Evolutionary conservation across 805 yeast genomes (phyloP), one percentile per base, ranked within the genome.

Genomic region (Myxozyma neotropica): DNA sequence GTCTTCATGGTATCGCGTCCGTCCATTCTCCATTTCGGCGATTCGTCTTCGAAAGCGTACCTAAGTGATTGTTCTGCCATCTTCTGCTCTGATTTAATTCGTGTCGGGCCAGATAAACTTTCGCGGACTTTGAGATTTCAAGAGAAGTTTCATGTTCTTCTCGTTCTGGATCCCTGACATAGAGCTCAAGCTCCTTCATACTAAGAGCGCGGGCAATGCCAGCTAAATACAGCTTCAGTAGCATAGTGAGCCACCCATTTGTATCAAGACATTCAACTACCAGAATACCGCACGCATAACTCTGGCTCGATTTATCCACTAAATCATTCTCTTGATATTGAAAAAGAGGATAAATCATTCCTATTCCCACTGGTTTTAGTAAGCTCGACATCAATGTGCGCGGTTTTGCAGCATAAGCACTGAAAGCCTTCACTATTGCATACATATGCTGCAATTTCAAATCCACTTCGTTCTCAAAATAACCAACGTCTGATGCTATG

Each of bases 401-500:
- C 12, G 21, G 6, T 46, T 42, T 35, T 29, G 10, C 13, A 43
- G 2, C 42, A 42, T n/a, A 57, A 23, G 21, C 27, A 51, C 21
- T 57, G 60, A 26, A 50, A 51, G n/a, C 46, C 60, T 29, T 35
- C 45, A 51, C 36, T 1, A 46, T 44, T 29, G 17, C 23, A 44
- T 57, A 57, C 19, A 47, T 33, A n/a, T 15, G 17, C 21, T 10
- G 21, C 39, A 57, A 19, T 4, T 23, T 36, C 12, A 26, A 12
- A 23, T 15, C 15, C 15, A 31, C 7, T 6, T 36, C 36, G 4
- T 40, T 26, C 1, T 55, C 24, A 8, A 57, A 40, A 57, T 45
- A 57, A 12, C 60, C 60, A 15, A 57, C 29, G 29, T 57, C 56
- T 17, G 43, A 44, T 2, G 31, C 38, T 2, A 45, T 46, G 60